Evolutionary conservation across 257 asterid species (phyloP), one percentile per base, ranked within the genome.

Genomic region (Plantago major): DNA sequence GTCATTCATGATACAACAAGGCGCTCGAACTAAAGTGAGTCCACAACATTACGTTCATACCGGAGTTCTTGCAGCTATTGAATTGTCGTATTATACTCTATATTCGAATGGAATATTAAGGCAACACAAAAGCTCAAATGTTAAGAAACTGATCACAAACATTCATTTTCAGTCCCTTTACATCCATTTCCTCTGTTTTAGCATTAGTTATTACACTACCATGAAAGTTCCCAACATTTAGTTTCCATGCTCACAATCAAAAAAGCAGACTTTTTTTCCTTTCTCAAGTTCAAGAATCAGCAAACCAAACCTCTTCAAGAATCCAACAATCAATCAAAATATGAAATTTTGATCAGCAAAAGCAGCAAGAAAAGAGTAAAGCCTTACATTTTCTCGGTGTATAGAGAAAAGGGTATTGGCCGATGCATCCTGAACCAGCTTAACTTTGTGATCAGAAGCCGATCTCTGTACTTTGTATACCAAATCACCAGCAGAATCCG

Each of bases 401-500:
- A 86, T 45, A n/a, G 89, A 72, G 76, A 91, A 60, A 52, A 82
- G 82, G 48, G 74, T 38, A 46, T 71, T 68, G 54, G 78, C 90
- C 11, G 88, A 80, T 22, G 90, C 80, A 77, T 91, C 90, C 42
- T 71, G 33, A 13, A 91, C 66, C 46, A 79, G 67, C 75, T 64
- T 52, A 42, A 3, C 61, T 58, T 68, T 50, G 13, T 8, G 55
- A 47, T 63, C 47, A 2, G 72, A 45, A 11, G 82, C 66, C 26
- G 19, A 78, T 52, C 82, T 73, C 67, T 78, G 74, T 38, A 84
- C 87, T 28, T 62, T 72, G 78, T 81, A 92, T 10, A 77, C 75
- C 72, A 77, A 76, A 72, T 86, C 76, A 18, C 85, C 82, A n/a
- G 67, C 56, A 11, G 96, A 80, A 77, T 89, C 95, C 1, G 81